A percentile compares a stretch with the other conserved stretches of the same genome.
phyloP scores from a whole-genome alignment of 1,284 basidiomycete species.

The Omphalotus olearius region DNA sequence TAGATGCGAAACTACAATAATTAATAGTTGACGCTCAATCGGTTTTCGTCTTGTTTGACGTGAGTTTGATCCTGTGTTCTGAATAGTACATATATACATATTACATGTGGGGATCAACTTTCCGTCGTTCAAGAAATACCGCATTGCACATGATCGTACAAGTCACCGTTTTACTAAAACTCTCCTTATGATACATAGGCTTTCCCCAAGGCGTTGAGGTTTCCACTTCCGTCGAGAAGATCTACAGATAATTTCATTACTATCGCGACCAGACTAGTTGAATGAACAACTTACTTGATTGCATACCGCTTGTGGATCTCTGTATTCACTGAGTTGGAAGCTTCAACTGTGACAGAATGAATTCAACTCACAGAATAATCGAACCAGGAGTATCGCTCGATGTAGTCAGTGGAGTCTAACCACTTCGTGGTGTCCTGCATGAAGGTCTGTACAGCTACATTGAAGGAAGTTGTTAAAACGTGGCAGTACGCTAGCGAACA shows the following conservation, averaged over 20 bases:
- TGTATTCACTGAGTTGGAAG: background rate
- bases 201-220: slow-evolving; percentile 21
- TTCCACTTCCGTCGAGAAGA: slow-evolving; percentile 22
- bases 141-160: no score
- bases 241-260: slow-evolving; percentile 10
- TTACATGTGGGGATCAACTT: no score
- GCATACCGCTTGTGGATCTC: slow-evolving; percentile 1
- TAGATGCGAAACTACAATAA: no score
- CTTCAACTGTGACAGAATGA: background rate
- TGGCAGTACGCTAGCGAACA: background rate
- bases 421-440: background rate
- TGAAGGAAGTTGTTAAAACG: background rate
- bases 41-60: no score
- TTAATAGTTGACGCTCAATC: no score
- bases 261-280: background rate
- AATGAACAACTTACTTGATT: slow-evolving; percentile 3
- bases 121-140: no score
- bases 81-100: no score
- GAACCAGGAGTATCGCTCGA: slow-evolving; percentile 12
- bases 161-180: no score
- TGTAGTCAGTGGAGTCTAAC: slow-evolving; percentile 4
- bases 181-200: slow-evolving; percentile 16
- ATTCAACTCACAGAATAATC: slow-evolving; percentile 4
- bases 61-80: no score
- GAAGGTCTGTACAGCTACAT: slow-evolving; percentile 5